Base-by-base conservation (phyloP, 2,329 filamentous ascomycete genomes). In the Alternaria brassicae region DNA sequence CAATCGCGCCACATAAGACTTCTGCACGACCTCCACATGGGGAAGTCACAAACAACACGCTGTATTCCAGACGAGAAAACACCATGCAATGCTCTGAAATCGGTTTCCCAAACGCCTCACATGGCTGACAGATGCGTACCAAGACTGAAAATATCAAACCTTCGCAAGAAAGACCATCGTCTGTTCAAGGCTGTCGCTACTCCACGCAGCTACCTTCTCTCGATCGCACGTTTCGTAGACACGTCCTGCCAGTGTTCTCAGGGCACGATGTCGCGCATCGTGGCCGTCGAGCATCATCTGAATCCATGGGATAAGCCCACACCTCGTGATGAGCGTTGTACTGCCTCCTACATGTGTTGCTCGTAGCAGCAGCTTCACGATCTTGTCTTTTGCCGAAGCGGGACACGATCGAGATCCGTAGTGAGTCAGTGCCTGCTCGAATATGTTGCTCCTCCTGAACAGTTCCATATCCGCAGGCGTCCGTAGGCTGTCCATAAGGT, bases 291-390 rank as follows among this genome's bases (percentile, higher is more conserved):
- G 75, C 68, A 87, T 86, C 59, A 85, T 84, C 58, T 89, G 84
- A 8, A 94, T 81, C 93, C 92, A 96, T 65, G 85, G 89, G 53
- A 94, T 75, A 19, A 91, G 81, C 15, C 91, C 91, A 41, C 89
- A 88, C 56, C 93, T 83, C 1, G 92, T 96, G 36, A 92, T 84
- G 44, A 96, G 81, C n/a, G 90, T 94, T 4, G 89, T 91, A 75
- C 90, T 92, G 1, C 91, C 92, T 1, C 86, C 88, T 28, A 88
- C 85, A 30, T 93, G 84, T 0, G 87, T 88, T 3, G 89, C 88
- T 39, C 89, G 84, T 69, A 89, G 89, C 15, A 96, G 60, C 13
- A 89, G 65, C 60, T 83, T 81, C 12, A 87, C 66, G 21, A 95
- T 83, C 72, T 88, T 87, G 53, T 85, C 86, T 58, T 87, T 86